A percentile compares a stretch with the other conserved stretches of the same genome.
These are phyloP conservation scores for Breynia disticha DNA, from an alignment of 441 rosid species.

Conservation along the genomic window DNA sequence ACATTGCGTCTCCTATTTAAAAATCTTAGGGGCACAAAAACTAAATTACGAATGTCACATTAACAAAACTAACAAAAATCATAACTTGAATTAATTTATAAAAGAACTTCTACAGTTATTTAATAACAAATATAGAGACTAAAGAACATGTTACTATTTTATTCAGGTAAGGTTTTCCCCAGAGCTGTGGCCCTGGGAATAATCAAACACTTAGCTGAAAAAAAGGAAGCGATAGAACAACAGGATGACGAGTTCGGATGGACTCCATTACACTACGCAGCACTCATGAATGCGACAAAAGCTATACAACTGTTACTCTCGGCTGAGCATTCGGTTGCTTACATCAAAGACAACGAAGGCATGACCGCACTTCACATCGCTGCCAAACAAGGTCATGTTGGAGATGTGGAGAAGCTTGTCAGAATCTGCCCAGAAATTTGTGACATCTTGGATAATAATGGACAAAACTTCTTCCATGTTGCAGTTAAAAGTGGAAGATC, in stretches of 20 bases:
- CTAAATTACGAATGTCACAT: no score
- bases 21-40: no score
- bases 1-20: no score
- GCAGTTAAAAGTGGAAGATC: slow-evolving; percentile 25
- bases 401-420: slow-evolving; percentile 16
- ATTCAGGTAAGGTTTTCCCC: no score
- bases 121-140: no score
- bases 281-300: slow-evolving; percentile 9
- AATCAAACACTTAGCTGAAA: no score
- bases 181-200: no score
- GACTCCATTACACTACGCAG: slow-evolving; percentile 32
- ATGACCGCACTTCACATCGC: slow-evolving; percentile 26
- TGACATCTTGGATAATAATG: slow-evolving; percentile 26
- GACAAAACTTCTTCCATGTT: slow-evolving; percentile 28
- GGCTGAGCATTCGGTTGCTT: slow-evolving; percentile 14
- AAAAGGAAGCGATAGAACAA: no score
- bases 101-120: no score
- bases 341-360: slow-evolving; percentile 18
- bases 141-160: no score
- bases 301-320: not conserved
- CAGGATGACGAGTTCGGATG: slow-evolving; percentile 14
- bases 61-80: no score
- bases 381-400: slow-evolving; percentile 22
- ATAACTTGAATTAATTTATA: no score
- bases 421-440: slow-evolving; percentile 22